Evolutionary conservation across 2,329 filamentous ascomycete genomes (phyloP).

Genomic region (Paraconiothyrium brasiliense): DNA sequence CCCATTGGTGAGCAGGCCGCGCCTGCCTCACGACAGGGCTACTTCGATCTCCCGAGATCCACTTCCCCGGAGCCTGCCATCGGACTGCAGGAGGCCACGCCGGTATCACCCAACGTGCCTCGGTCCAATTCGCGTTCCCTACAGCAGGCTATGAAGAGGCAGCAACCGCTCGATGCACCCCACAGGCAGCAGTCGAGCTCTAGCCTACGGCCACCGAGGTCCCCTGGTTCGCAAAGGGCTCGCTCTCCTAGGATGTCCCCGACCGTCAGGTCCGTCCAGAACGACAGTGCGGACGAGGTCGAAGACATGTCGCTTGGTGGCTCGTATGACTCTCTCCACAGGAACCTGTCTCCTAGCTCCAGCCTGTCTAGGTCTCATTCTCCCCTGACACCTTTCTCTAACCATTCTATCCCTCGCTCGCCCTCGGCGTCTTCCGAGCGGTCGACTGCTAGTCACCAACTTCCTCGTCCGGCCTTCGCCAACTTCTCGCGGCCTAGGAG

Average conservation of each 20-base stretch:
- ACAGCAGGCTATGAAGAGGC: slow-evolving; percentile 45
- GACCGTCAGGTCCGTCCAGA: slow-evolving; percentile 57
- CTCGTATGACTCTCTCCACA: slow-evolving; percentile 71
- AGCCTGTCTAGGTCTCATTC: slow-evolving; percentile 68
- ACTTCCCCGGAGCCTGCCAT: slow-evolving; percentile 56
- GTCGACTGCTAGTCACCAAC: slow-evolving; percentile 66
- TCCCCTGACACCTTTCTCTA: slow-evolving; percentile 70
- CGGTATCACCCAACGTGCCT: slow-evolving; percentile 47
- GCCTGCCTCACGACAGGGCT: slow-evolving; percentile 43
- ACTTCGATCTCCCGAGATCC: slow-evolving; percentile 58
- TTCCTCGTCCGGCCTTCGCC: slow-evolving; percentile 76
- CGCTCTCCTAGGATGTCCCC: slow-evolving; percentile 50
- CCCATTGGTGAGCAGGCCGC: slow-evolving; percentile 46
- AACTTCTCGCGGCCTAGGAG: slow-evolving; percentile 96
- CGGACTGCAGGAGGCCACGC: slow-evolving; percentile 55
- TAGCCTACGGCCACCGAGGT: slow-evolving; percentile 52
- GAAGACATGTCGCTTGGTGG: slow-evolving; percentile 69
- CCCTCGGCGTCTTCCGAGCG: slow-evolving; percentile 86
- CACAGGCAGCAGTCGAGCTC: slow-evolving; percentile 33
- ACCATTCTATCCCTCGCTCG: slow-evolving; percentile 71
- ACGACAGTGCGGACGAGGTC: slow-evolving; percentile 72
- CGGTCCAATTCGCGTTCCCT: slow-evolving; percentile 46
- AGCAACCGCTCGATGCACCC: slow-evolving; percentile 52
- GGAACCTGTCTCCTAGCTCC: slow-evolving; percentile 81
- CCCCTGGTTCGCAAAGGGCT: slow-evolving; percentile 47